A percentile compares a stretch with the other conserved stretches of the same genome.
phyloP scores from a whole-genome alignment of 495 filamentous ascomycete genomes.

The Aspergillus biplanus region DNA sequence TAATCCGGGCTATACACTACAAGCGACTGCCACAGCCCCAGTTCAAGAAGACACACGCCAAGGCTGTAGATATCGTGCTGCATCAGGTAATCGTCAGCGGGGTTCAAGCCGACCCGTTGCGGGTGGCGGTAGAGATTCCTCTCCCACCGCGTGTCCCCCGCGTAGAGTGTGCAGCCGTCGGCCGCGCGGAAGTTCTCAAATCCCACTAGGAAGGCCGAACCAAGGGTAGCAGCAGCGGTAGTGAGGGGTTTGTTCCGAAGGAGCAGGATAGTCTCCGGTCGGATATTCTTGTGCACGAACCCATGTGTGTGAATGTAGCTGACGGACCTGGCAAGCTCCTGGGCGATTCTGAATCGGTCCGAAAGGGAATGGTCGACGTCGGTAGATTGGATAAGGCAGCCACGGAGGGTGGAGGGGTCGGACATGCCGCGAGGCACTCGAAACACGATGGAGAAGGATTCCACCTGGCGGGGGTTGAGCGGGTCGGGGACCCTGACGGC shows the following conservation, averaged over 20 bases:
- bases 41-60: conserved; percentile 63
- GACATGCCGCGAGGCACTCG: conserved; percentile 2
- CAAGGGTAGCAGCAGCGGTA: conserved; percentile 10
- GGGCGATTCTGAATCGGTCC: conserved; percentile 2
- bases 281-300: conserved; percentile 63
- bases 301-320: conserved; percentile 51
- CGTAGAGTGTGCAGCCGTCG: conserved; percentile 39
- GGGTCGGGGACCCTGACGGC: neutral
- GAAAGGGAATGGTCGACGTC: neutral
- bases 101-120: conserved; percentile 46
- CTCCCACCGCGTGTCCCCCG: conserved; percentile 47
- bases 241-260: conserved; percentile 33
- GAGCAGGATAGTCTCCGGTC: conserved; percentile 55
- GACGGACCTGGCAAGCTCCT: conserved; percentile 9
- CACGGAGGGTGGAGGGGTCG: conserved; percentile 1
- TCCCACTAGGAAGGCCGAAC: conserved; percentile 47
- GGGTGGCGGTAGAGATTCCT: conserved; percentile 63
- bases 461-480: neutral
- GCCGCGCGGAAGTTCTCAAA: conserved; percentile 53
- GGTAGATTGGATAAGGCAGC: neutral
- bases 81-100: conserved; percentile 52
- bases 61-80: conserved; percentile 70
- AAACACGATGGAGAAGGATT: conserved; percentile 1
- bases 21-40: conserved; percentile 62
- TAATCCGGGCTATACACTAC: conserved; percentile 27